Base-by-base conservation (phyloP, 208 protist species). In the Phytomonas sp. region DNA sequence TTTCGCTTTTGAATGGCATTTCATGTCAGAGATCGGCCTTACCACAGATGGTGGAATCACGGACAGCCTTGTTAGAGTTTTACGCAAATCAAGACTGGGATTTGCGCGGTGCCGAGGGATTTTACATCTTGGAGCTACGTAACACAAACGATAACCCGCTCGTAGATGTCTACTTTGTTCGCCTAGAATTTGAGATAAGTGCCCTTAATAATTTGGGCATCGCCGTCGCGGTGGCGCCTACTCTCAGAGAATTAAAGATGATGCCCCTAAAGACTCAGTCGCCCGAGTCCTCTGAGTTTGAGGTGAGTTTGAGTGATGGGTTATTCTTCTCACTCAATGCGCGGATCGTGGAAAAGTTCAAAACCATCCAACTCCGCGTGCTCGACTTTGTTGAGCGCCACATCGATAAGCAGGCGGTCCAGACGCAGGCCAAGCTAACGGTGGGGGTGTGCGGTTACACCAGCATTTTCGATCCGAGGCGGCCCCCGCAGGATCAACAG, bases 401-500 rank as follows among this genome's bases (percentile, higher is more conserved):
- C 8, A 63, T 68, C 28, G 60, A 60, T 26, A 63, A 40, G 0
- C 56, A 31, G n/a, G 60, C 30, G 30, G 60, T 68, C 37, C 26
- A 34, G 17, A 75, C 79, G 61, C 72, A 73, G 51, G 81, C 64
- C 65, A 86, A 83, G 37, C 70, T 92, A 7, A 79, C 83, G 13
- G 81, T 95, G 37, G 87, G 78, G n/a, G 80, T 95, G 30, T 83
- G 83, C 53, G 90, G 90, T 23, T 95, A 85, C 74, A 80, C 76
- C 26, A 74, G 78, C 59, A 73, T 92, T 64, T 92, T 90, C 66
- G 90, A 95, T 75, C 75, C 81, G 0, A 75, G 87, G 20, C 83
- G 90, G 1, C 83, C 80, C 0, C 64, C 78, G 67, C 78, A 87
- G 13, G 90, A 95, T 70, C 90, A 95, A 73, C 87, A 93, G 66